Base-by-base conservation (phyloP, 768 basidiomycete species). In the Filobasidium wieringae region DNA sequence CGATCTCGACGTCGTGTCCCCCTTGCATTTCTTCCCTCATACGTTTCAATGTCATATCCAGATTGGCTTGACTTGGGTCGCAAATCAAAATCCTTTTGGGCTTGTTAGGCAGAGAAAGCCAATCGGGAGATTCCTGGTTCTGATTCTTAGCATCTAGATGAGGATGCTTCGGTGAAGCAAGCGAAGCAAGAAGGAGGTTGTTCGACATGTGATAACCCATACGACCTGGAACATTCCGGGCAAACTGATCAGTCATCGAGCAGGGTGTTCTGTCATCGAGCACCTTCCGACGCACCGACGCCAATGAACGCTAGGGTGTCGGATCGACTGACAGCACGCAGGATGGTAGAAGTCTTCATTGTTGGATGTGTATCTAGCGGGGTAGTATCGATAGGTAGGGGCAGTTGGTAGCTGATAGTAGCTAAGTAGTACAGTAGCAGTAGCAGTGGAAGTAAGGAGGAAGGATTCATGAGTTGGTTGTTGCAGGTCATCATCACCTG, bases 161-260 rank as follows among this genome's bases (percentile, higher is more conserved):
- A 31, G 50, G 50, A 31, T 51, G 50, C 9, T 2, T 51, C 15
- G 50, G 50, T 6, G 50, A 51, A 27, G 17, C 12, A 4, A 47
- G n/a, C 22, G 43, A 22, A 27, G 43, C 14, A 27, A 47, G 43
- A 27, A 47, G 50, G 30, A 58, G 43, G 57, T 58, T 58, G 37
- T 58, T 40, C 12, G 53, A 14, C 57, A 58, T 58, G 39, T 58
- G 57, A 9, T 34, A 32, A 5, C 57, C 57, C 57, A 58, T 58
- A 3, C 51, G 37, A 11, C 57, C 43, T 47, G n/a, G 4, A 24
- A 24, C n/a, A n/a, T n/a, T n/a, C n/a, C n/a, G n/a, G n/a, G n/a
- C n/a, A n/a, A n/a, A n/a, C n/a, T n/a, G n/a, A n/a, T n/a, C n/a
- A n/a, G n/a, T n/a, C n/a, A n/a, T n/a, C n/a, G n/a, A n/a, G n/a